Evolutionary conservation across 2,329 filamentous ascomycete species (phyloP).

Genomic region (Ophiostoma australiae): DNA sequence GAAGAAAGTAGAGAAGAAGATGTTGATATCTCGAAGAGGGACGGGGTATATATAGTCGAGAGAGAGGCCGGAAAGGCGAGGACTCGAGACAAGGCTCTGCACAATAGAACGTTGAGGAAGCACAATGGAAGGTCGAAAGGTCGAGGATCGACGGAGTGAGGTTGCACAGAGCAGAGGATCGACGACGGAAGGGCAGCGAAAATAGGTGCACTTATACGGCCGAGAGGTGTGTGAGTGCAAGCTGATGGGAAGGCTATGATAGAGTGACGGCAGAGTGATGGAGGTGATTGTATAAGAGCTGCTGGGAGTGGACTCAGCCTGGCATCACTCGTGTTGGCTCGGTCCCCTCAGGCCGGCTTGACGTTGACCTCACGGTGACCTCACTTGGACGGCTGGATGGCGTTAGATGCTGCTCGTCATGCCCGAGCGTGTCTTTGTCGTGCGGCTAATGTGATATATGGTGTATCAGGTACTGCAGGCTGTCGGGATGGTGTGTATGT

Average conservation of each 20-base stretch:
- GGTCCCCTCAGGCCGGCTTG: not conserved
- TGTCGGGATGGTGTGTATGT: not conserved
- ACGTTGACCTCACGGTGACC: not conserved
- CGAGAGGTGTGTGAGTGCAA: not conserved
- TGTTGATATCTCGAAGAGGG: not conserved
- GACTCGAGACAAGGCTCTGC: no score
- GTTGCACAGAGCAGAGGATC: conserved; percentile 5
- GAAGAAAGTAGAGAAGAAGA: not conserved
- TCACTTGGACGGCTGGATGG: not conserved
- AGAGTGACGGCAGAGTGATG: not conserved
- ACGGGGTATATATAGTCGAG: conserved; percentile 1
- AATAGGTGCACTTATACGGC: not conserved
- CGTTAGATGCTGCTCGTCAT: not conserved
- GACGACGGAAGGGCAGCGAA: not conserved
- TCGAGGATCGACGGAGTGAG: not conserved
- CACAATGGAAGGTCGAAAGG: not conserved
- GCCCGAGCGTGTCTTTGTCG: not conserved
- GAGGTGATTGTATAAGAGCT: not conserved
- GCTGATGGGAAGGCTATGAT: not conserved
- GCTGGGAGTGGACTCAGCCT: not conserved
- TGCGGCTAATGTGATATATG: not conserved
- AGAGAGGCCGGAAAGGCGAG: not conserved
- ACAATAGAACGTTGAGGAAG: not conserved
- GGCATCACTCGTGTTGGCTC: not conserved
- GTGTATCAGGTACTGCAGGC: no score